Conservation (phyloP, 306 rosid genomes). For the Cercis canadensis region DNA sequence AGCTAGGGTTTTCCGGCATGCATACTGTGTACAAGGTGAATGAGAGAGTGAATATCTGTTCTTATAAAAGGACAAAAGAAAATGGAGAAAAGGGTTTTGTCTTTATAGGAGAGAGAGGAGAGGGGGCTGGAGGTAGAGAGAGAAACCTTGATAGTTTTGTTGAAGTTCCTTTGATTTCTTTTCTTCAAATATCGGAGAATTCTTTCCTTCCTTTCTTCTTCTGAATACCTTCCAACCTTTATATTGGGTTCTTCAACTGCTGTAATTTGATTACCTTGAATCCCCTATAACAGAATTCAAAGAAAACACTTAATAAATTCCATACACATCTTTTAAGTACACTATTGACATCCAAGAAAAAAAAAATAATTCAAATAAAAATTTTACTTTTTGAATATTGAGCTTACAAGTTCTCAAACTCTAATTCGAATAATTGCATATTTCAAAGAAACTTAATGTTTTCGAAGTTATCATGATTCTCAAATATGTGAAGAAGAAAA, state of each 20-base stretch:
- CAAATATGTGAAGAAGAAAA: too few species aligned
- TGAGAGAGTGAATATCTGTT: background rate
- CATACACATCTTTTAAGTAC: too few species aligned
- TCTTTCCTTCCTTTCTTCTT: slow-evolving; percentile 87
- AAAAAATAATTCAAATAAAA: too few species aligned
- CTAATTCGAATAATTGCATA: too few species aligned
- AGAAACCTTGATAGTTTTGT: slow-evolving; percentile 79
- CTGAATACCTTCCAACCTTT: slow-evolving; percentile 86
- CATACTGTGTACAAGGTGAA: slow-evolving; percentile 61
- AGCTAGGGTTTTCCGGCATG: slow-evolving; percentile 95
- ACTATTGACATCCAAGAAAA: too few species aligned
- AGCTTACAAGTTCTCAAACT: too few species aligned
- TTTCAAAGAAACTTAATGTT: too few species aligned
- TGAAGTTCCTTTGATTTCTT: slow-evolving; percentile 95
- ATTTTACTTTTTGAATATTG: too few species aligned
- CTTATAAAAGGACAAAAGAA: background rate
- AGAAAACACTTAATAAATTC: too few species aligned
- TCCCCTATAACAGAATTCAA: slow-evolving; percentile 50
- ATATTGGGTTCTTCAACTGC: slow-evolving; percentile 66
- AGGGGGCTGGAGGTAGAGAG: background rate
- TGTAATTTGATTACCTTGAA: slow-evolving; percentile 60
- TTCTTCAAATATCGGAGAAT: slow-evolving; percentile 90
- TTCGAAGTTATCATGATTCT: too few species aligned
- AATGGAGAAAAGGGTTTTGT: background rate
- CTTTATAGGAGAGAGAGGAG: background rate